These are phyloP conservation scores for Teunomyces lycoperdinae DNA, from an alignment of 805 yeast species.

Conservation along the genomic window DNA sequence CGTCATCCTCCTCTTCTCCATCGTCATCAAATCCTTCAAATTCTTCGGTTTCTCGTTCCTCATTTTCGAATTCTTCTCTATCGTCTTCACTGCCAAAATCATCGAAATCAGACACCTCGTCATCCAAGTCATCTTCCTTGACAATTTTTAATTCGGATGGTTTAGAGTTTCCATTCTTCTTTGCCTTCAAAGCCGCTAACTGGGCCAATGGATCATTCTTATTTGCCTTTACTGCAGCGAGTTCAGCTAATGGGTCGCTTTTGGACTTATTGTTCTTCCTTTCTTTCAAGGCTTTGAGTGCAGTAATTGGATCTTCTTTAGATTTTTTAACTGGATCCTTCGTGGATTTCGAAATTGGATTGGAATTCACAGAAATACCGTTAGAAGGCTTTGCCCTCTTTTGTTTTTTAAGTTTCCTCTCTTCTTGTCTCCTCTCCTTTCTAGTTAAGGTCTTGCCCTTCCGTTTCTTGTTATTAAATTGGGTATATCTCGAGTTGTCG, in stretches of 20 bases:
- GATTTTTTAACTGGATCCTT: neutral
- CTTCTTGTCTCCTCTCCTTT: conserved; percentile 37
- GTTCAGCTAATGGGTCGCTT: conserved; percentile 6
- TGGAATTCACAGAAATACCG: neutral
- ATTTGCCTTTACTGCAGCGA: conserved; percentile 10
- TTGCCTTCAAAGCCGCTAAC: conserved; percentile 14
- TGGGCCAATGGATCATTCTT: conserved; percentile 24
- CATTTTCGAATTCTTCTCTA: conserved; percentile 23
- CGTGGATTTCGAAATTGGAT: neutral
- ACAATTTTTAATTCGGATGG: conserved; percentile 18
- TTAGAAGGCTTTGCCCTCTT: conserved; percentile 16
- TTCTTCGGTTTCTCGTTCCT: conserved; percentile 33
- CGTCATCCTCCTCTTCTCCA: conserved; percentile 7
- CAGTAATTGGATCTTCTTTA: conserved; percentile 12
- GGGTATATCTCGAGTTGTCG: conserved; percentile 21
- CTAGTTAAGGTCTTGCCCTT: conserved; percentile 24
- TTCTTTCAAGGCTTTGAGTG: conserved; percentile 13
- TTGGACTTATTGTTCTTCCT: conserved; percentile 9
- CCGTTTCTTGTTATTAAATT: conserved; percentile 19
- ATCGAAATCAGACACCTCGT: conserved; percentile 4
- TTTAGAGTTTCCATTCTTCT: conserved; percentile 4
- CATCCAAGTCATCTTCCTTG: conserved; percentile 27
- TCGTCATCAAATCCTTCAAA: conserved; percentile 41
- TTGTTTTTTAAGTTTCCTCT: conserved; percentile 30
- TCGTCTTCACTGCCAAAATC: conserved; percentile 23